phyloP scores from a whole-genome alignment of 2,329 filamentous ascomycete species.

The Pezicula rhizophila region DNA sequence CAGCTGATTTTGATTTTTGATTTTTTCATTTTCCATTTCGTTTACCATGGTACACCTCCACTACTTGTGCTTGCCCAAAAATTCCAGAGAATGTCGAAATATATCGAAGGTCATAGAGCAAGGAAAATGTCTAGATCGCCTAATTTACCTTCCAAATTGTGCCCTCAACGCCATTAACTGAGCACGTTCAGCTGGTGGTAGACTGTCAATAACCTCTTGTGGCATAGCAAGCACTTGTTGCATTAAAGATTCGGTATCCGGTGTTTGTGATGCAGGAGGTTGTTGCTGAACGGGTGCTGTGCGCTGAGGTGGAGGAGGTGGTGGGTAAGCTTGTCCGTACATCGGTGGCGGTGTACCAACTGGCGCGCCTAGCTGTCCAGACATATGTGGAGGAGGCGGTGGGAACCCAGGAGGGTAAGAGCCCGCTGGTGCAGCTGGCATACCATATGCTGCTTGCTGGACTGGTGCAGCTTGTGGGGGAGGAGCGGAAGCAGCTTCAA shows the following conservation, averaged over 20 bases:
- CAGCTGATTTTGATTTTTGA: no score
- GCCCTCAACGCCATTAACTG: conserved; percentile 74
- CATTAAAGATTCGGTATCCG: conserved; percentile 67
- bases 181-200: conserved; percentile 67
- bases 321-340: conserved; percentile 17
- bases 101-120: no score
- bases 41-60: no score
- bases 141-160: conserved; percentile 14
- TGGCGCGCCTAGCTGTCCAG: conserved; percentile 30
- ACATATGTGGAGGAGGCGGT: conserved; percentile 32
- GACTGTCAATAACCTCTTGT: conserved; percentile 70
- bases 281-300: conserved; percentile 34
- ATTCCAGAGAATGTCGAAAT: no score
- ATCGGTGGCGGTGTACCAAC: conserved; percentile 36
- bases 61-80: no score
- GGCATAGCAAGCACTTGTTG: conserved; percentile 76
- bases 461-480: conserved; percentile 37
- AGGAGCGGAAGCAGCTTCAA: conserved; percentile 49
- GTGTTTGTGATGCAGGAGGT: conserved; percentile 30
- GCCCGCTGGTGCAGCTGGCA: conserved; percentile 8
- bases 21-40: no score
- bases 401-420: conserved; percentile 29
- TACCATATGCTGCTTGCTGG: conserved; percentile 14
- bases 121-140: no score
- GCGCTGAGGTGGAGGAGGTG: conserved; percentile 38